phyloP scores from a whole-genome alignment of 805 yeast species.

The Metschnikowia peoriensis region DNA sequence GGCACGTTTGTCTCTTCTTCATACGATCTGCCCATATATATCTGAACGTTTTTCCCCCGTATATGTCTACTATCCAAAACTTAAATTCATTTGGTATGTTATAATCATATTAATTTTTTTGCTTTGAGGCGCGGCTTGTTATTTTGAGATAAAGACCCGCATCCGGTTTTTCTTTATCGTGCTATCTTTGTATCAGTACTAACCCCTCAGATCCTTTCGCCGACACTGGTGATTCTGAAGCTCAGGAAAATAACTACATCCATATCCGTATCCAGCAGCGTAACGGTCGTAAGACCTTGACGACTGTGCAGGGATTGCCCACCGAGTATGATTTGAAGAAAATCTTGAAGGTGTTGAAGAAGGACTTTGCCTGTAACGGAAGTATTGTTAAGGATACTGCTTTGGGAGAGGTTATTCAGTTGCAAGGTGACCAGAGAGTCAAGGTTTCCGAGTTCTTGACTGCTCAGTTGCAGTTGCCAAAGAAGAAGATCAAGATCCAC shows the following conservation, averaged over 20 bases:
- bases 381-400: slow-evolving; percentile 95
- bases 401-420: slow-evolving; percentile 93
- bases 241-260: slow-evolving; percentile 92
- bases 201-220: slow-evolving; percentile 82
- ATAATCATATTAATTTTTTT: neutral
- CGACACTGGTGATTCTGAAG: slow-evolving; percentile 99
- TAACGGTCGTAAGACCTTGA: slow-evolving; percentile 97
- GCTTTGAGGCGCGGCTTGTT: neutral
- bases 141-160: slow-evolving; percentile 4
- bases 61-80: slow-evolving; percentile 90
- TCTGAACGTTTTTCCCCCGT: slow-evolving; percentile 17
- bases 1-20: neutral
- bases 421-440: slow-evolving; percentile 98
- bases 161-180: neutral
- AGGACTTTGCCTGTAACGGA: slow-evolving; percentile 98
- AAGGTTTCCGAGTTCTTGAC: slow-evolving; percentile 92
- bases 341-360: slow-evolving; percentile 88
- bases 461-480: slow-evolving; percentile 81
- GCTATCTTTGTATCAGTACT: slow-evolving; percentile 3
- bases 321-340: slow-evolving; percentile 92
- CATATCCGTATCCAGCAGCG: slow-evolving; percentile 99
- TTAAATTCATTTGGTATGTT: slow-evolving; percentile 68
- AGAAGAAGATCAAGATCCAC: slow-evolving; percentile 96
- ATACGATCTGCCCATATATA: slow-evolving; percentile 10
- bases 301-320: slow-evolving; percentile 98